Base-by-base conservation (phyloP, 345 rosid genomes). In the Pugionium dolabratum region DNA sequence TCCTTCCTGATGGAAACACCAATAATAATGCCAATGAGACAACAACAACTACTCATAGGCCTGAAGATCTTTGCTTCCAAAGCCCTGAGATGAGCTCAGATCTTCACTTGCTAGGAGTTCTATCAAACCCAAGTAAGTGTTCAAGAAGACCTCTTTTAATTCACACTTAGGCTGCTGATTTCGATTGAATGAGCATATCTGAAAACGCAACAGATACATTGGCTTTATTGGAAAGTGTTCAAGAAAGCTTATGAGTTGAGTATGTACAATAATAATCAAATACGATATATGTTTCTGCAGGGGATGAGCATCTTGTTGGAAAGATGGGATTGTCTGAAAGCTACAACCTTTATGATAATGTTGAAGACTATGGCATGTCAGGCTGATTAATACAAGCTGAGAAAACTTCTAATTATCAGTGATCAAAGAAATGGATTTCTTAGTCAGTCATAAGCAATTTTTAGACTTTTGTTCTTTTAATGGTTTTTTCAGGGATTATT, bases 61-160 rank as follows among this genome's bases (percentile, higher is more conserved):
- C 76, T 6, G 91, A 84, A 40, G 89, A 84, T 76, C 71, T 85
- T 57, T 86, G 86, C 86, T 88, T 91, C 53, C 96, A 85, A 36
- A 81, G 86, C 75, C 79, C 88, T 29, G 87, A 88, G 77, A 82
- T 86, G 62, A 78, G 84, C 80, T 81, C 96, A 51, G 88, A 85
- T 64, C 76, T 88, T 66, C 91, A 85, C 72, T 80, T 88, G 82
- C 56, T 83, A 60, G 85, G 83, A 31, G 77, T 78, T 37, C 64
- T 84, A 55, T 67, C 87, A 49, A 78, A 80, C 74, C 68, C 81
- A 62, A 81, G 79, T 83, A 51, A 54, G 82, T 18, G 30, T 6
- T 30, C 9, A 32, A 5, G 3, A 40, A 40, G 1, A 40, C 3
- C 9, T 7, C 42, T 39, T 39, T 39, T 39, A 7, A 5, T 39